These are phyloP conservation scores for Verticillium longisporum DNA, from an alignment of 2,329 filamentous ascomycete species.

Conservation along the genomic window DNA sequence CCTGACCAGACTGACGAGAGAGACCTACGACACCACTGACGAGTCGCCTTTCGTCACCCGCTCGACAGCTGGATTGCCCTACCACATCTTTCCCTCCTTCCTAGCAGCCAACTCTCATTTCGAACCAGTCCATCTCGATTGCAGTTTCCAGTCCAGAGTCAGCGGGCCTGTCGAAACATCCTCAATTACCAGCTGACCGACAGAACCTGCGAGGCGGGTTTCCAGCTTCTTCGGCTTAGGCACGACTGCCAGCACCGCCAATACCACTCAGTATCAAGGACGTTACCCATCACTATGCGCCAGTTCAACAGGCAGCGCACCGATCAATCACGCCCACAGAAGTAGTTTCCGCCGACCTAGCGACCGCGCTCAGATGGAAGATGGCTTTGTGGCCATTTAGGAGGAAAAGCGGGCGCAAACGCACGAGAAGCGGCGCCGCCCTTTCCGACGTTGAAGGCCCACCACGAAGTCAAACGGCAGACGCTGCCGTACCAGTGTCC, in stretches of 20 bases:
- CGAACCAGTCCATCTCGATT: background rate
- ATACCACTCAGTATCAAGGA: background rate
- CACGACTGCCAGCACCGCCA: background rate
- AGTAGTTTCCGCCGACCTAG: background rate
- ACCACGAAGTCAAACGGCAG: constrained; percentile 26
- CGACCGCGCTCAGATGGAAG: constrained; percentile 10
- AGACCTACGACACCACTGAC: background rate
- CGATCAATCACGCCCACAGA: background rate
- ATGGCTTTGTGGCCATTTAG: constrained; percentile 85
- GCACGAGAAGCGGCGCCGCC: constrained; percentile 45
- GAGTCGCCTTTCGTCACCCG: background rate
- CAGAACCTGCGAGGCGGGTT: background rate
- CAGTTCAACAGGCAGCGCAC: background rate
- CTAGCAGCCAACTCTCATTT: background rate
- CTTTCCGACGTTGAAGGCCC: constrained; percentile 44
- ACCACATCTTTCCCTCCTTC: background rate
- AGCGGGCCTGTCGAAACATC: background rate
- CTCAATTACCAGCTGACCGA: background rate
- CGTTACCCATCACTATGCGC: background rate
- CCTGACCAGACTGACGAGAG: no score
- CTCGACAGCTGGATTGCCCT: background rate
- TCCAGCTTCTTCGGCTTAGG: background rate
- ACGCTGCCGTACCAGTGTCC: constrained; percentile 15
- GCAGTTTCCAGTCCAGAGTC: background rate
- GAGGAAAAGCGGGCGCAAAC: constrained; percentile 62